Percentiles rank a stretch among this genome's conserved stretches.
phyloP scores from a whole-genome alignment of 345 rosid genomes.

The Arabidopsis suecica region DNA sequence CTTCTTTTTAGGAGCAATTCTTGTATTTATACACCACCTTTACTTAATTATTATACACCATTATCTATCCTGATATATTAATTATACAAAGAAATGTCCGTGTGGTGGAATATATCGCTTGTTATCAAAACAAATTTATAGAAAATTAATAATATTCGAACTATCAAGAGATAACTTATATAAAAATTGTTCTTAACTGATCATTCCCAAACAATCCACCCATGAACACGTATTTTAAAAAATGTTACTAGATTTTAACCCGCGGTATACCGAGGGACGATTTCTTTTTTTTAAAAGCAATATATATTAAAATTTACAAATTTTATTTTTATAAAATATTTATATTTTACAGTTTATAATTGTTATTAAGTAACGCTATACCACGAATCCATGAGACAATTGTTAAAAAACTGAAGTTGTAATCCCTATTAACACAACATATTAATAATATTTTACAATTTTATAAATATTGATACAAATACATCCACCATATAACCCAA shows the following conservation, averaged over 20 bases:
- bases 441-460: too few relatives aligned
- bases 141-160: not conserved
- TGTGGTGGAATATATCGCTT: conserved; percentile 23
- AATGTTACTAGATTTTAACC: not conserved
- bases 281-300: too few relatives aligned
- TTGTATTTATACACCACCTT: conserved; percentile 37
- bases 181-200: conserved; percentile 10
- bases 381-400: too few relatives aligned
- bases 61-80: conserved; percentile 14
- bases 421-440: too few relatives aligned
- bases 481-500: too few relatives aligned
- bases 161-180: not conserved
- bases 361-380: too few relatives aligned
- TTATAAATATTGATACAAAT: too few relatives aligned
- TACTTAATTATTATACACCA: conserved; percentile 11
- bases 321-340: too few relatives aligned
- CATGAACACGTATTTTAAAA: not conserved
- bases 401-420: too few relatives aligned
- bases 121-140: not conserved
- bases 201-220: conserved; percentile 2
- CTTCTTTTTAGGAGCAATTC: conserved; percentile 55
- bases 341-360: too few relatives aligned
- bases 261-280: too few relatives aligned
- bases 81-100: conserved; percentile 20
- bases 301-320: too few relatives aligned